Evolutionary conservation across 164 flowering plant genomes (phyloP).

Genomic region (Annona cherimola): DNA sequence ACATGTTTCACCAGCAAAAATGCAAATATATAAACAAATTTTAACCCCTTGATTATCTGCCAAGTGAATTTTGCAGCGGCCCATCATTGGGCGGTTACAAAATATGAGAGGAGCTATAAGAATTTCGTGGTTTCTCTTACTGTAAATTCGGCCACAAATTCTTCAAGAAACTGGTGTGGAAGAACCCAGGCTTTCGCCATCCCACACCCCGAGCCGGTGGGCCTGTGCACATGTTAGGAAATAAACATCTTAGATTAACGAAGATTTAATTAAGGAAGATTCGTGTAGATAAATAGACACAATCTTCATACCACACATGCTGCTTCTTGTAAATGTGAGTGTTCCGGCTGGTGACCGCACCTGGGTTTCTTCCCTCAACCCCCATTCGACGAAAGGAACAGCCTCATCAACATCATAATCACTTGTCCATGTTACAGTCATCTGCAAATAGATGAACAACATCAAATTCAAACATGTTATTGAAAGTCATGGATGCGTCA

Average conservation of each 20-base stretch:
- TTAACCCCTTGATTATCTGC: too few relatives aligned
- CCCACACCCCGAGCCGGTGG: slow-evolving; percentile 85
- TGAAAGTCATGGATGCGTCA: too few relatives aligned
- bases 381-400: slow-evolving; percentile 68
- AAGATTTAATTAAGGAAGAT: too few relatives aligned
- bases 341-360: slow-evolving; percentile 66
- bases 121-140: slow-evolving; percentile 29
- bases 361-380: slow-evolving; percentile 24
- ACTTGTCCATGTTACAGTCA: slow-evolving; percentile 95
- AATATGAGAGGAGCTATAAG: not conserved
- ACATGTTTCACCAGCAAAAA: too few relatives aligned
- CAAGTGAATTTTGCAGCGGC: too few relatives aligned
- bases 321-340: slow-evolving; percentile 38
- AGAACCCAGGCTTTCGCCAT: slow-evolving; percentile 93
- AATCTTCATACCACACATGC: slow-evolving; percentile 64
- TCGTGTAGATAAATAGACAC: not conserved
- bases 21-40: too few relatives aligned
- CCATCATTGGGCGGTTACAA: not conserved
- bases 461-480: not conserved
- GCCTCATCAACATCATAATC: slow-evolving; percentile 67
- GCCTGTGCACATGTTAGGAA: slow-evolving; percentile 35
- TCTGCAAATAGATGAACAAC: slow-evolving; percentile 26
- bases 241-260: not conserved
- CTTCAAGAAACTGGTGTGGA: slow-evolving; percentile 79
- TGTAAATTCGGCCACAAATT: slow-evolving; percentile 71